Evolutionary conservation across 495 filamentous ascomycete genomes (phyloP).

Genomic region (Penicillium subrubescens): DNA sequence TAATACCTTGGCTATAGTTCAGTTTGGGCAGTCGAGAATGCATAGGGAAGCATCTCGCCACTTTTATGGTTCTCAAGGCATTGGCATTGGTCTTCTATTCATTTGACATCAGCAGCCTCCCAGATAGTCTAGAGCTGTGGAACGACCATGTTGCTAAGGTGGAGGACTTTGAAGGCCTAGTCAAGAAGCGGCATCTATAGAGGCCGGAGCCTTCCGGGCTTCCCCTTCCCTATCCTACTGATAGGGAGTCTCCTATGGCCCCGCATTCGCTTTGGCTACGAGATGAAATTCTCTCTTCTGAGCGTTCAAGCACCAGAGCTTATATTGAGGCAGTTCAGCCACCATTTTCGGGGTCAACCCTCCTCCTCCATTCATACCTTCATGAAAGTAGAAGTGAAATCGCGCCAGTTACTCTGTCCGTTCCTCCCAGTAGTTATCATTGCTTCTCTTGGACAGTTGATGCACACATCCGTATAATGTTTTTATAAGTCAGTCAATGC

Average conservation of each 20-base stretch:
- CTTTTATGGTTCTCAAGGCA: not conserved
- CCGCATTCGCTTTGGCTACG: too few relatives aligned
- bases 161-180: not conserved
- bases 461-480: not conserved
- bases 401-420: not conserved
- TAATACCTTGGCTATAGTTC: not conserved
- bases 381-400: not conserved
- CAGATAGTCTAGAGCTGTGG: not conserved
- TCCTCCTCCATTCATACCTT: not conserved
- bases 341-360: too few relatives aligned
- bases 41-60: not conserved
- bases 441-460: not conserved
- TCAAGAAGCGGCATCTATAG: not conserved
- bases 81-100: not conserved
- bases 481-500: too few relatives aligned
- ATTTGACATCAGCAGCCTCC: not conserved
- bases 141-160: not conserved
- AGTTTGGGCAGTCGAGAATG: not conserved
- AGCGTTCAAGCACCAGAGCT: too few relatives aligned
- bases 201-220: not conserved
- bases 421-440: not conserved
- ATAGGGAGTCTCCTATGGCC: not conserved
- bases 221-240: not conserved
- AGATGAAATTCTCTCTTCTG: too few relatives aligned
- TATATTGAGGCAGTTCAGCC: too few relatives aligned